phyloP scores from a whole-genome alignment of 1,284 basidiomycete species.

The Anthracocystis panici-leucophaei region DNA sequence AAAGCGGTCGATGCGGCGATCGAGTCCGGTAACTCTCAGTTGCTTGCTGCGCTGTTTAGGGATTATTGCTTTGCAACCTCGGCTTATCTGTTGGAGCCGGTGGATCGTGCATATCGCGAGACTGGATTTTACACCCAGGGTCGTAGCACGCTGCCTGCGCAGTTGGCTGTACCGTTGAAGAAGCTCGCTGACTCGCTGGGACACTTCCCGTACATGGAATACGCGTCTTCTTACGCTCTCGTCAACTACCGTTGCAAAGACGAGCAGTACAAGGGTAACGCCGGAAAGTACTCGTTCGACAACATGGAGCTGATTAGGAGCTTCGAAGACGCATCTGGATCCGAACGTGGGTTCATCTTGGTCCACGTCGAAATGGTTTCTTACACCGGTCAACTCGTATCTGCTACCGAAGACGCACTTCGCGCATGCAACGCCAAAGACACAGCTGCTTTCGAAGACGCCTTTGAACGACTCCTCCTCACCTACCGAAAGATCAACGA shows the following conservation, averaged over 20 bases:
- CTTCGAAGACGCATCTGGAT: slow-evolving; percentile 61
- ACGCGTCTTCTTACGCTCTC: slow-evolving; percentile 62
- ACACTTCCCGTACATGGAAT: slow-evolving; percentile 65
- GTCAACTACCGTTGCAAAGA: slow-evolving; percentile 58
- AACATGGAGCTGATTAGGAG: slow-evolving; percentile 65
- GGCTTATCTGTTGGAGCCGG: slow-evolving; percentile 66
- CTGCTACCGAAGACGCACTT: slow-evolving; percentile 58
- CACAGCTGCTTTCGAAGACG: slow-evolving; percentile 47
- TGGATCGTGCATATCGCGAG: slow-evolving; percentile 52
- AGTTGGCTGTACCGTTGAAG: slow-evolving; percentile 60
- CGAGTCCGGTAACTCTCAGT: slow-evolving; percentile 40
- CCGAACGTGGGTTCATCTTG: slow-evolving; percentile 62
- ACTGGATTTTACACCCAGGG: slow-evolving; percentile 62
- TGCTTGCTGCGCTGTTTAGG: slow-evolving; percentile 66
- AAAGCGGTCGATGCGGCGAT: slow-evolving; percentile 51
- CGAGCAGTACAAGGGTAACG: slow-evolving; percentile 34
- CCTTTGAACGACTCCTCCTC: slow-evolving; percentile 43
- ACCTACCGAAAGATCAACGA: slow-evolving; percentile 62
- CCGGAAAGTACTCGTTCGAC: slow-evolving; percentile 58
- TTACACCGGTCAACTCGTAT: slow-evolving; percentile 57
- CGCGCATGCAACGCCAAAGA: slow-evolving; percentile 49
- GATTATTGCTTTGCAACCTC: slow-evolving; percentile 66
- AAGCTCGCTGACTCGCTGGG: slow-evolving; percentile 61
- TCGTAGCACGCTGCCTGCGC: slow-evolving; percentile 45
- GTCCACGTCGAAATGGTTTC: slow-evolving; percentile 66